Base-by-base conservation (phyloP, 2,329 filamentous ascomycete genomes). In the Paecilomyces dactylethromorphus region DNA sequence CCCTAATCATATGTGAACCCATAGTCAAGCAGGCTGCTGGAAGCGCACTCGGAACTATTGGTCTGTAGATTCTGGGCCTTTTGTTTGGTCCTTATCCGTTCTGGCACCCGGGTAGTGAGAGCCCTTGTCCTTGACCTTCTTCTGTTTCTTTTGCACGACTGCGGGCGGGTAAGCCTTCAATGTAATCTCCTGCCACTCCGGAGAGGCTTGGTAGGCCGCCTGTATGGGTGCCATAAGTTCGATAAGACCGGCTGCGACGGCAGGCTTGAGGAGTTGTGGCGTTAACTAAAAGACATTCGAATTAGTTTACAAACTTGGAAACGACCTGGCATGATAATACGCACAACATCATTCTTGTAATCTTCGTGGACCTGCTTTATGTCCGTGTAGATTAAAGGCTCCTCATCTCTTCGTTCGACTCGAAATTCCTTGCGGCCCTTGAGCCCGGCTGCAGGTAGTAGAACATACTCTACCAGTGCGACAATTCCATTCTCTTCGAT, bases 241-340 rank as follows among this genome's bases (percentile, higher is more conserved):
- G 64, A 85, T 86, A 21, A 99, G 82, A 10, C 86, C 90, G 56
- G 85, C 82, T 4, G 89, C 84, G 5, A 95, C 86, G 11, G 90
- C 91, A n/a, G 87, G 83, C 79, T 99, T 97, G 56, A 97, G 81
- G 12, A 89, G 78, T 79, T 97, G 92, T 0, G 94, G 94, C 1
- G 89, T 91, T 62, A 96, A 83, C 82, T 87, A 63, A 31, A 57
- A 13, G 29, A n/a, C 18, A 56, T 8, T 57, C 1, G 57, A 6
- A 53, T 64, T 59, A 62, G 58, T 61, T 26, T 57, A 12, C 21
- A 18, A 33, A 35, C 53, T 15, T 13, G 18, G 7, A 2, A 12
- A 15, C 0, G 12, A 10, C 6, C 11, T 15, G 51, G n/a, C 15
- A 54, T 10, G 6, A 7, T 11, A 15, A 6, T 33, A 80, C 84